Percentiles rank a stretch among this genome's conserved stretches.
Conservation (phyloP, 306 rosid genomes). For the Parietaria judaica region DNA sequence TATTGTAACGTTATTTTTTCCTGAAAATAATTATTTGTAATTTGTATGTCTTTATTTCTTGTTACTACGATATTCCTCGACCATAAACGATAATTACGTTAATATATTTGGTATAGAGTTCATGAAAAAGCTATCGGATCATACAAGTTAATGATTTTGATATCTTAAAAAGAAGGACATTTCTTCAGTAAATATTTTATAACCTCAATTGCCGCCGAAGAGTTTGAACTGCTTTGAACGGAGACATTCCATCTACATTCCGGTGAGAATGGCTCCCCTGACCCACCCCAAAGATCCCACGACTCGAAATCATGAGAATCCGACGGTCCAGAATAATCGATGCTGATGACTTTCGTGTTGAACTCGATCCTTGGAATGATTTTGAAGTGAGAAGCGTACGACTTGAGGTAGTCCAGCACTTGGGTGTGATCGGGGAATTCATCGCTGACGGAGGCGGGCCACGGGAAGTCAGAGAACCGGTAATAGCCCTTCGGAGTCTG, state of each 20-base stretch:
- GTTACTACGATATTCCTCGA: no score
- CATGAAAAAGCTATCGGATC: no score
- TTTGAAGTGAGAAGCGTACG: constrained; percentile 21
- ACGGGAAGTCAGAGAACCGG: constrained; percentile 25
- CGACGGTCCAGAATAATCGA: constrained; percentile 5
- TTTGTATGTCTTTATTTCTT: no score
- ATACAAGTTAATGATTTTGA: no score
- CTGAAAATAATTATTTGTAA: no score
- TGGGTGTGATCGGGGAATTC: constrained; percentile 15
- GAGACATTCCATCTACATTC: constrained; percentile 16
- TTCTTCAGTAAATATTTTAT: no score
- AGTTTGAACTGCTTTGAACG: not conserved
- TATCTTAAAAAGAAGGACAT: no score
- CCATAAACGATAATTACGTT: no score
- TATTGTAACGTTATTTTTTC: no score
- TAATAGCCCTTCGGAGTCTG: constrained; percentile 19
- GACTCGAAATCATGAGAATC: not conserved
- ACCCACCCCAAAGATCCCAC: constrained; percentile 22
- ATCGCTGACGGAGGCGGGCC: constrained; percentile 19
- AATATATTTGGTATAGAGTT: no score
- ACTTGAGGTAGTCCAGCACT: constrained; percentile 16
- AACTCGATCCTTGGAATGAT: constrained; percentile 16
- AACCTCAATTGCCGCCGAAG: not conserved
- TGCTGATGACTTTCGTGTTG: constrained; percentile 15
- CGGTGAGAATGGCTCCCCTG: constrained; percentile 16